Base-by-base conservation (phyloP, 495 filamentous ascomycete species). In the Xylaria flabelliformis region DNA sequence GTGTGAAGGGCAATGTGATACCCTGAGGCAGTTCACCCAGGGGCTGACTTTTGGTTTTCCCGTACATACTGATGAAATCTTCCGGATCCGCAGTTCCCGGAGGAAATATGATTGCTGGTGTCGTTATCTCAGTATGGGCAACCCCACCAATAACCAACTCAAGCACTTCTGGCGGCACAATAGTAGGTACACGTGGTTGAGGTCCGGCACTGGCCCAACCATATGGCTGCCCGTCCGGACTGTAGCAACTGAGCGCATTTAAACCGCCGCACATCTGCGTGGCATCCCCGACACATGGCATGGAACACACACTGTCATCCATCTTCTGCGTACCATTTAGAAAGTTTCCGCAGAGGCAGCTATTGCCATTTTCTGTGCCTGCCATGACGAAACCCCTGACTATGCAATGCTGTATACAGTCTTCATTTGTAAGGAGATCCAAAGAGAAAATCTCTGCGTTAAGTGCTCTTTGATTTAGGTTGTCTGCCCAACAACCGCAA, bases 341-440 rank as follows among this genome's bases (percentile, higher is more conserved):
- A 24, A 71, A 71, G 74, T 89, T 88, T 44, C 88, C 90, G 77
- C 90, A 92, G 78, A 87, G 91, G 80, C 91, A 92, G 76, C 90
- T 85, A 58, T 84, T 85, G 67, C 85, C 88, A 69, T 90, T 91
- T 79, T 94, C 89, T 24, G 90, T 85, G 51, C 91, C 91, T 63
- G 87, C 87, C 76, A 87, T 86, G 73, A 64, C 78, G 75, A 80
- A 90, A 69, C 86, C 85, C 72, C 76, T 79, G 68, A 72, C 73
- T 26, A 81, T 78, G 81, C 89, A 91, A 79, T 89, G 87, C 44
- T 83, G 79, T 67, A 91, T 82, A 77, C 90, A 92, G 51, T 78
- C 83, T 73, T 85, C 84, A 70, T 90, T 87, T 58, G 85, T 91
- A 77, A 90, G 86, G 63, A 75, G 76, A 67, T 84, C 77, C 53